A percentile compares a stretch with the other conserved stretches of the same genome.
Conservation (phyloP, 1,139 yeast species). For the Magnusiomyces magnusii region DNA sequence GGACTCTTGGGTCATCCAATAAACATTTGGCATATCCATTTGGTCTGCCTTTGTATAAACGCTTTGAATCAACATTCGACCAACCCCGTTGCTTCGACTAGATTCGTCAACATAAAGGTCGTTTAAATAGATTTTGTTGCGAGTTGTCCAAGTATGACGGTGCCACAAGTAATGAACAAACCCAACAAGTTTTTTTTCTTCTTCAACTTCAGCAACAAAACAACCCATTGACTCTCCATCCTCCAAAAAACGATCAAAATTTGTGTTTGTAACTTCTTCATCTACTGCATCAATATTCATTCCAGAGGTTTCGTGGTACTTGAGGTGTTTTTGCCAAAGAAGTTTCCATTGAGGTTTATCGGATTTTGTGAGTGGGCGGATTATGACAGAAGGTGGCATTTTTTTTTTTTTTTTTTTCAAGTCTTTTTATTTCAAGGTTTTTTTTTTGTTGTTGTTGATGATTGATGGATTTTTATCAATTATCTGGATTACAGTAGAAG, state of each 20-base stretch:
- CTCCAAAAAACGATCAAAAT: slow-evolving; percentile 43
- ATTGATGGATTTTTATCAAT: too few relatives aligned
- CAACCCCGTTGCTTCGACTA: slow-evolving; percentile 43
- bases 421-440: too few relatives aligned
- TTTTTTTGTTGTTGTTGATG: neutral
- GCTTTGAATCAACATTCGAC: slow-evolving; percentile 41
- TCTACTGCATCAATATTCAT: neutral
- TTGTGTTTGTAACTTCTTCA: slow-evolving; percentile 17
- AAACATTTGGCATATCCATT: slow-evolving; percentile 37
- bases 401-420: too few relatives aligned
- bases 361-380: slow-evolving; percentile 37
- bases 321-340: slow-evolving; percentile 40
- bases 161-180: slow-evolving; percentile 45
- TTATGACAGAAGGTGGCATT: slow-evolving; percentile 19
- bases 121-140: slow-evolving; percentile 42
- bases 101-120: slow-evolving; percentile 38
- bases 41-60: slow-evolving; percentile 45
- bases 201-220: slow-evolving; percentile 36
- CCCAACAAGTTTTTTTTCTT: slow-evolving; percentile 34
- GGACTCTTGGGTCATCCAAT: slow-evolving; percentile 50
- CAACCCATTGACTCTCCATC: slow-evolving; percentile 39
- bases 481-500: too few relatives aligned
- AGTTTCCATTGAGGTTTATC: slow-evolving; percentile 41
- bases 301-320: slow-evolving; percentile 37
- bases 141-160: slow-evolving; percentile 43